phyloP scores from a whole-genome alignment of 1,284 basidiomycete genomes.

The Cerioporus squamosus region DNA sequence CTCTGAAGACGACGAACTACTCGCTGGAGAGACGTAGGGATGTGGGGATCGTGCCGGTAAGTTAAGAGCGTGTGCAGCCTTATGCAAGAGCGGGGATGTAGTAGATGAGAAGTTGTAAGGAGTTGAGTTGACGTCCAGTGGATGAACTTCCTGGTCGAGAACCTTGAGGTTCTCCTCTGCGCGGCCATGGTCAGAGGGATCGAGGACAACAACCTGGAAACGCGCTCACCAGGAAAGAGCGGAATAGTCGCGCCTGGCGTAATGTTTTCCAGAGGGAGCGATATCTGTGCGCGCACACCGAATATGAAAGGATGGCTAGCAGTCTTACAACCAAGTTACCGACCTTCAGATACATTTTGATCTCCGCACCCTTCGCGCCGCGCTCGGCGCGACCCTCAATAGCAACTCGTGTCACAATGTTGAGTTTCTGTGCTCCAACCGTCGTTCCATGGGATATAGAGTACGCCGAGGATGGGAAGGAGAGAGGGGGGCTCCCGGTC shows the following conservation, averaged over 20 bases:
- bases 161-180: constrained; percentile 80
- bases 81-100: constrained; percentile 64
- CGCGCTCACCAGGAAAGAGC: constrained; percentile 65
- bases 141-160: constrained; percentile 71
- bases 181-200: background rate
- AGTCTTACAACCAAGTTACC: constrained; percentile 18
- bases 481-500: constrained; percentile 46
- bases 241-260: constrained; percentile 68
- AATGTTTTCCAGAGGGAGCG: constrained; percentile 65
- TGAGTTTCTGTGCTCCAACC: constrained; percentile 51
- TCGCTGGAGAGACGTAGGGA: constrained; percentile 61
- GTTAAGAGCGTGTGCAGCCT: constrained; percentile 68
- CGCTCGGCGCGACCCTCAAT: constrained; percentile 75
- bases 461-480: constrained; percentile 31
- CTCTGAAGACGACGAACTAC: constrained; percentile 41
- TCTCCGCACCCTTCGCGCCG: constrained; percentile 62
- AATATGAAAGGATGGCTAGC: background rate
- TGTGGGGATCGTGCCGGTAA: constrained; percentile 63
- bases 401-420: constrained; percentile 72
- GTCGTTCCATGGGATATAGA: constrained; percentile 35
- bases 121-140: constrained; percentile 66
- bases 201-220: background rate
- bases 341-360: constrained; percentile 80
- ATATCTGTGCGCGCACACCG: constrained; percentile 48
- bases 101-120: constrained; percentile 76